A percentile compares a stretch with the other conserved stretches of the same genome.
phyloP scores from a whole-genome alignment of 805 yeast genomes.

The Pichia ethanolica region DNA sequence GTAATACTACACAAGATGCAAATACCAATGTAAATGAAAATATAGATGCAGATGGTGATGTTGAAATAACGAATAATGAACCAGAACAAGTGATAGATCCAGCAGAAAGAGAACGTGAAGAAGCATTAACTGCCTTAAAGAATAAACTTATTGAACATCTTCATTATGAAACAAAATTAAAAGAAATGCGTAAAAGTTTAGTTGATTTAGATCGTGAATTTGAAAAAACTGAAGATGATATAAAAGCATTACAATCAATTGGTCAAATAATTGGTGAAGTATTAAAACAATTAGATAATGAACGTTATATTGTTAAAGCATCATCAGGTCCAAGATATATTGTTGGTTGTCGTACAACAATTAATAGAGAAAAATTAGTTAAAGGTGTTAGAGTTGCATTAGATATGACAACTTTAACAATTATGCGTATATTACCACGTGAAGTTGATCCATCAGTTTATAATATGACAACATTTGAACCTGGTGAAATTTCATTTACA shows the following conservation, averaged over 20 bases:
- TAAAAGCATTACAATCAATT: conserved; percentile 92
- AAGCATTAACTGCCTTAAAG: conserved; percentile 72
- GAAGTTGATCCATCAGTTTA: conserved; percentile 98
- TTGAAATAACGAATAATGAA: conserved; percentile 1
- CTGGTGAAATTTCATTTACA: conserved; percentile 92
- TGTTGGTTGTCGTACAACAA: conserved; percentile 93
- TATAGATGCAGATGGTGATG: conserved; percentile 9
- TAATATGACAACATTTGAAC: conserved; percentile 96
- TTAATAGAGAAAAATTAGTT: conserved; percentile 71
- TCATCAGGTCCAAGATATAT: conserved; percentile 96
- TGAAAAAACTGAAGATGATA: conserved; percentile 93
- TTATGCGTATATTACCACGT: conserved; percentile 94
- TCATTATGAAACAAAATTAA: conserved; percentile 87
- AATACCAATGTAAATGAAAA: conserved; percentile 3
- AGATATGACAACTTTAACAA: conserved; percentile 95
- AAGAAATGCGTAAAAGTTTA: conserved; percentile 74
- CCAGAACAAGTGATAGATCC: conserved; percentile 7
- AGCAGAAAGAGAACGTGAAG: conserved; percentile 40
- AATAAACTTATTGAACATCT: conserved; percentile 86
- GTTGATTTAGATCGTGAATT: conserved; percentile 76
- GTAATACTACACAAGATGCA: background rate
- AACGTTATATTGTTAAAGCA: conserved; percentile 91
- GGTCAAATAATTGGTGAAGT: conserved; percentile 98
- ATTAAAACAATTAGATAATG: conserved; percentile 89
- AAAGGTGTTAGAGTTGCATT: conserved; percentile 95